Conservation (phyloP, 805 yeast species). For the Candida ortonii region DNA sequence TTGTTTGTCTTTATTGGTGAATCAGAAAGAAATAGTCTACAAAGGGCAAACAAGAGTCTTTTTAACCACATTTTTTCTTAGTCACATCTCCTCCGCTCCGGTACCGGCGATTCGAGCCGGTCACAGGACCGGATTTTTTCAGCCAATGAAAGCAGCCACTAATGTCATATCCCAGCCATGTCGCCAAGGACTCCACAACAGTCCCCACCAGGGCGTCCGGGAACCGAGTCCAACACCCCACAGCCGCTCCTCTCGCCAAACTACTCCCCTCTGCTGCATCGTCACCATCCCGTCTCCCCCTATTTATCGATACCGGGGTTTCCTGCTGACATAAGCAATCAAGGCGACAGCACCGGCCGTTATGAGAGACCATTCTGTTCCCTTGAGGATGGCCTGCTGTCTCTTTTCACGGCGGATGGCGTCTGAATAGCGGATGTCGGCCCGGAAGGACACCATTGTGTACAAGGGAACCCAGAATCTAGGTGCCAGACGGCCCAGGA, state of each 20-base stretch:
- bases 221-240: too few relatives aligned
- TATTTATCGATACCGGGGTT: too few relatives aligned
- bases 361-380: constrained; percentile 22
- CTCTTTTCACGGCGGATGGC: constrained; percentile 55
- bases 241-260: too few relatives aligned
- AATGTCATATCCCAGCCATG: constrained; percentile 1
- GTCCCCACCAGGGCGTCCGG: too few relatives aligned
- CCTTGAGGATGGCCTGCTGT: constrained; percentile 51
- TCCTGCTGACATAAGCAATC: constrained; percentile 7
- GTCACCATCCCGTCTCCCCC: too few relatives aligned
- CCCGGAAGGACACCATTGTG: constrained; percentile 88
- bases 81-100: constrained; percentile 10
- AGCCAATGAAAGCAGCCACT: constrained; percentile 4
- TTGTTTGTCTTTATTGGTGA: constrained; percentile 2
- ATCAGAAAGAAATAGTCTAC: background rate
- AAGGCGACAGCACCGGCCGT: constrained; percentile 13
- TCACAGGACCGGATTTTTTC: constrained; percentile 4
- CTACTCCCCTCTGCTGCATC: too few relatives aligned
- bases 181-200: background rate
- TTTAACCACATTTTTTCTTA: constrained; percentile 6
- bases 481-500: constrained; percentile 56
- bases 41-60: background rate
- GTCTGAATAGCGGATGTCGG: constrained; percentile 72
- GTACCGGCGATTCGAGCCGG: constrained; percentile 13
- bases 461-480: constrained; percentile 81